Evolutionary conservation across 164 flowering plant species (phyloP).

Genomic region (Liriodendron chinense): DNA sequence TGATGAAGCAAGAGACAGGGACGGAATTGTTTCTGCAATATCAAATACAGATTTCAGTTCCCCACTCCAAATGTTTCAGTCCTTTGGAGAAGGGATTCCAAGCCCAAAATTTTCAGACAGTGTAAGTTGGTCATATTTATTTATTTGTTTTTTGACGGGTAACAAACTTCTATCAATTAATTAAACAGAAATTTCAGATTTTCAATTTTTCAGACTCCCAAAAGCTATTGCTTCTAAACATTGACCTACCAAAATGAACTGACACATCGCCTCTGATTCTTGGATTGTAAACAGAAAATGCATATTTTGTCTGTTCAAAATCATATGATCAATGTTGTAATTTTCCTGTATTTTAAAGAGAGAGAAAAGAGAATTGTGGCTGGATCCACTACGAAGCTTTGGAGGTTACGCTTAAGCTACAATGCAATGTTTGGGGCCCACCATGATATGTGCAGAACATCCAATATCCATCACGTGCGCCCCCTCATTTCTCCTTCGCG

Average conservation of each 20-base stretch:
- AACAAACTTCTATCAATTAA: neutral
- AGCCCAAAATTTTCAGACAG: slow-evolving; percentile 92
- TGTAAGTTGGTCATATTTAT: slow-evolving; percentile 43
- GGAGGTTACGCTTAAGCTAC: no score
- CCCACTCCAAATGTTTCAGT: slow-evolving; percentile 71
- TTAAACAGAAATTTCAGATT: slow-evolving; percentile 1
- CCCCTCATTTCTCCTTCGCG: neutral
- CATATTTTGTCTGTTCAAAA: no score
- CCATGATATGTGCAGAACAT: neutral
- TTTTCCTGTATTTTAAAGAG: neutral
- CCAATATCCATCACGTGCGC: neutral
- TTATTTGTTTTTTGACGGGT: neutral
- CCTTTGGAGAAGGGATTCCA: slow-evolving; percentile 81
- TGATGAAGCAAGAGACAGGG: slow-evolving; percentile 28
- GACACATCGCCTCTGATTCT: neutral
- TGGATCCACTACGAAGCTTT: neutral
- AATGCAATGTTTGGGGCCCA: neutral
- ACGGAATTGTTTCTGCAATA: slow-evolving; percentile 28
- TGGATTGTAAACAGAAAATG: neutral
- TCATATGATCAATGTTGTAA: neutral
- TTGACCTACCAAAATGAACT: neutral
- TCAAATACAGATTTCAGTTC: slow-evolving; percentile 61
- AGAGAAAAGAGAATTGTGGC: neutral
- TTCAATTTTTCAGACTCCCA: neutral
- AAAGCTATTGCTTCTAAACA: slow-evolving; percentile 8